Percentiles rank a stretch among this genome's conserved stretches.
These are phyloP conservation scores for Pisolithus microcarpus DNA, from an alignment of 768 basidiomycete genomes.

Conservation along the genomic window DNA sequence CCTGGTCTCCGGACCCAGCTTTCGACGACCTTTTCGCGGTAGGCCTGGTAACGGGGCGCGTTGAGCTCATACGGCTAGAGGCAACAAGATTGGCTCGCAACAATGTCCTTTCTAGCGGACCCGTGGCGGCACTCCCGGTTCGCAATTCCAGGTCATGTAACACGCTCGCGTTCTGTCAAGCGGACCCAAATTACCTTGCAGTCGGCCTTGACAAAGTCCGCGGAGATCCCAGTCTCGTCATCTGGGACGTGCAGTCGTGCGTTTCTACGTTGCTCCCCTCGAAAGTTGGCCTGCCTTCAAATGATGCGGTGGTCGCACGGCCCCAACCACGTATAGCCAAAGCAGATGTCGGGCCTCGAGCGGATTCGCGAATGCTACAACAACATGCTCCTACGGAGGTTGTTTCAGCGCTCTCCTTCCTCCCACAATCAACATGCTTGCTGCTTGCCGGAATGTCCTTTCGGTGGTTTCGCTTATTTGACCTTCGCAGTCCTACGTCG, in stretches of 20 bases:
- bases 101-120: conserved; percentile 48
- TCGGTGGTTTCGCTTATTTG: conserved; percentile 71
- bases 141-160: conserved; percentile 67
- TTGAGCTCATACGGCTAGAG: conserved; percentile 68
- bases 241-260: conserved; percentile 59
- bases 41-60: conserved; percentile 60
- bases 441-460: conserved; percentile 71
- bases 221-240: conserved; percentile 61
- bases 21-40: conserved; percentile 75
- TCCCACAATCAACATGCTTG: conserved; percentile 57
- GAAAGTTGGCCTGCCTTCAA: neutral
- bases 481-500: conserved; percentile 49
- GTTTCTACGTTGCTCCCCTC: conserved; percentile 32
- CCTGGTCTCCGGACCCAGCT: conserved; percentile 70
- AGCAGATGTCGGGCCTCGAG: conserved; percentile 27
- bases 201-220: conserved; percentile 76
- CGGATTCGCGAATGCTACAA: conserved; percentile 54
- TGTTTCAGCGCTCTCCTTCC: conserved; percentile 67
- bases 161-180: conserved; percentile 59
- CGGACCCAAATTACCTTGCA: conserved; percentile 68
- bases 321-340: conserved; percentile 32
- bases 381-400: conserved; percentile 65
- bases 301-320: conserved; percentile 15
- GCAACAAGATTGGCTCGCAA: conserved; percentile 51
- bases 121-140: conserved; percentile 52